Base-by-base conservation (phyloP, 2,329 filamentous ascomycete genomes). In the Xylariales sp. region DNA sequence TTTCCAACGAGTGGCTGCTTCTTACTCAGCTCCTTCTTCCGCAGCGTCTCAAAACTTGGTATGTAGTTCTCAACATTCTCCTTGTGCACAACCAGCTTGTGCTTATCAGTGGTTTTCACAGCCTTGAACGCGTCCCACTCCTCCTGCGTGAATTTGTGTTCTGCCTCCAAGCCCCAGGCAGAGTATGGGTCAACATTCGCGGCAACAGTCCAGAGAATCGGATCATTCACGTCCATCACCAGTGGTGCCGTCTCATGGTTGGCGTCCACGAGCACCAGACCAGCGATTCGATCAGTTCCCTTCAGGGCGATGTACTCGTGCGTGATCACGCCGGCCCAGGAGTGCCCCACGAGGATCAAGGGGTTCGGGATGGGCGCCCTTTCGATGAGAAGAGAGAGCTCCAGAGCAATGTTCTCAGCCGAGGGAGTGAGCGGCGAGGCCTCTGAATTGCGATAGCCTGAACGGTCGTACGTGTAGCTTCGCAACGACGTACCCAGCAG, bases 11-110 rank as follows among this genome's bases (percentile, higher is more conserved):
- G 39, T 12, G 58, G 54, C 47, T 54, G 51, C 18, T 40, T 52
- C 21, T 50, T 54, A 18, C 27, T 22, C 25, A 61, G 19, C 22
- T 50, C 40, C 46, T 59, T 62, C 27, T 49, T 50, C n/a, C 46
- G 48, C 31, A 60, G 43, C 1, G 50, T 60, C 38, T 51, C 49
- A 29, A 62, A 60, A 20, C 39, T 41, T n/a, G 31, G 31, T 3
- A 4, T 15, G 14, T 41, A 41, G 15, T 34, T 11, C 31, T 35
- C 39, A 3, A n/a, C n/a, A n/a, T 36, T 15, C 18, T 41, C 39
- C 5, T 29, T 41, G 8, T 22, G 19, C 19, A 2, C 31, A 19
- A 35, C 21, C 20, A 34, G 39, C 14, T 35, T 38, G 25, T 36
- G 40, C 31, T 54, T 53, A 15, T 49, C 44, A 0, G 44, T 54